These are phyloP conservation scores for Arachnomyces sp. DNA, from an alignment of 2,329 filamentous ascomycete species.

Conservation along the genomic window DNA sequence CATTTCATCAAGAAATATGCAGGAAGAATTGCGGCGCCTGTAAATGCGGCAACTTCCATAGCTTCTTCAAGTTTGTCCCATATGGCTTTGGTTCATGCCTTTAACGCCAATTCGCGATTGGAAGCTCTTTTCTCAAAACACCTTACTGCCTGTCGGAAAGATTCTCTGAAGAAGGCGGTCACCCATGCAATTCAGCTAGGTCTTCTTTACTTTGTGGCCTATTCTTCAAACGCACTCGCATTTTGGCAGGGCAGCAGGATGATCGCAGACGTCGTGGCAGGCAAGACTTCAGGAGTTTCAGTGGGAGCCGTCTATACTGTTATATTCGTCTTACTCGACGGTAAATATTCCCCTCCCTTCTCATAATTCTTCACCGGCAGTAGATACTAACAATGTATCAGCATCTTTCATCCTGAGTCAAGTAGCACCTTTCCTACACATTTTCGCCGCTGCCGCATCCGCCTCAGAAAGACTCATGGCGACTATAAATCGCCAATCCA, in stretches of 20 bases:
- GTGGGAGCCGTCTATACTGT: slow-evolving; percentile 32
- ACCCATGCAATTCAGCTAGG: slow-evolving; percentile 50
- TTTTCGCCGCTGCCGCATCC: slow-evolving; percentile 13
- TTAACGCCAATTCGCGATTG: slow-evolving; percentile 51
- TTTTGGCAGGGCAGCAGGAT: slow-evolving; percentile 57
- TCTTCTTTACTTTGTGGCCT: slow-evolving; percentile 56
- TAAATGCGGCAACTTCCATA: slow-evolving; percentile 52
- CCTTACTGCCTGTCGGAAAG: slow-evolving; percentile 42
- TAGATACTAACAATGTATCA: slow-evolving; percentile 13
- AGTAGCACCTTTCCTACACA: slow-evolving; percentile 28
- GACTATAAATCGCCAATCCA: slow-evolving; percentile 12
- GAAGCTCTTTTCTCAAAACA: slow-evolving; percentile 51
- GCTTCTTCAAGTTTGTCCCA: slow-evolving; percentile 55
- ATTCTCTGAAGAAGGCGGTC: slow-evolving; percentile 49
- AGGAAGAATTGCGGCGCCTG: slow-evolving; percentile 42
- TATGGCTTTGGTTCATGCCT: slow-evolving; percentile 55
- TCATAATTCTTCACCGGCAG: not conserved
- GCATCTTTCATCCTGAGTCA: slow-evolving; percentile 32
- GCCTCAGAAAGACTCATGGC: slow-evolving; percentile 10
- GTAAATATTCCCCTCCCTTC: slow-evolving; percentile 11
- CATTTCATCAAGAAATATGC: slow-evolving; percentile 46
- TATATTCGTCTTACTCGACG: slow-evolving; percentile 32
- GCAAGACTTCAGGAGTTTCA: slow-evolving; percentile 13
- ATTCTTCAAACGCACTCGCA: slow-evolving; percentile 54
- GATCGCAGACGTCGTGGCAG: slow-evolving; percentile 34